Percentiles rank a stretch among this genome's conserved stretches.
These are phyloP conservation scores for Paramecium octaurelia DNA, from an alignment of 73 alveolate species.

Conservation along the genomic window DNA sequence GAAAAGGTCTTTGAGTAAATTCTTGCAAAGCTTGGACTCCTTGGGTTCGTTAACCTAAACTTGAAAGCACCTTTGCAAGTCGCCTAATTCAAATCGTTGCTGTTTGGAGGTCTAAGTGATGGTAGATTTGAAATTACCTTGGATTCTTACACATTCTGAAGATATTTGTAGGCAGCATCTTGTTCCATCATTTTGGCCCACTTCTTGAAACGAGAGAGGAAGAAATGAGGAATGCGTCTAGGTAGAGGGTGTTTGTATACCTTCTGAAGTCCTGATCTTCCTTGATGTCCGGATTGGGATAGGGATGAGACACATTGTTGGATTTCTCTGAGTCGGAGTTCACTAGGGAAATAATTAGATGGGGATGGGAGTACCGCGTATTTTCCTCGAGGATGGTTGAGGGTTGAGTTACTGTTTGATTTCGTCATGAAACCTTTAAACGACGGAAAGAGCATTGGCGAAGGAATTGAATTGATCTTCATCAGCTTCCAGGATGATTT, in stretches of 20 bases:
- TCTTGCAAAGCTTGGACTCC: slow-evolving; percentile 3
- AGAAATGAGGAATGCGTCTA: slow-evolving; percentile 43
- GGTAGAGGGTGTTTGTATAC: background rate
- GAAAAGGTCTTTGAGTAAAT: slow-evolving; percentile 7
- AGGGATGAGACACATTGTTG: background rate
- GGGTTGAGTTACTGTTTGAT: background rate
- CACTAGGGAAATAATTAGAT: background rate
- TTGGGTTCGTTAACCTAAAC: slow-evolving; percentile 41
- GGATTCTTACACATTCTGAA: slow-evolving; percentile 18
- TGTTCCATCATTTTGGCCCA: slow-evolving; percentile 56
- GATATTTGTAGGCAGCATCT: slow-evolving; percentile 38
- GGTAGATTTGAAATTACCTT: background rate
- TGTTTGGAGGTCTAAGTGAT: background rate
- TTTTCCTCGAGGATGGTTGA: background rate
- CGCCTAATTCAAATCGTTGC: slow-evolving; percentile 34
- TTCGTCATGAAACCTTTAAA: background rate
- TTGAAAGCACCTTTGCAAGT: slow-evolving; percentile 14
- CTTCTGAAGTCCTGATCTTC: slow-evolving; percentile 8
- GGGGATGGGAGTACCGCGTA: background rate
- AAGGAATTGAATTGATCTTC: background rate
- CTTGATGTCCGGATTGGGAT: background rate
- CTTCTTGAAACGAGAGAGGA: slow-evolving; percentile 13
- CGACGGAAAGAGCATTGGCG: background rate
- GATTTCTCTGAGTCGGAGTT: background rate
- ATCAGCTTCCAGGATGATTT: background rate